Evolutionary conservation across 306 rosid genomes (phyloP).

Genomic region (Spatholobus suberectus): DNA sequence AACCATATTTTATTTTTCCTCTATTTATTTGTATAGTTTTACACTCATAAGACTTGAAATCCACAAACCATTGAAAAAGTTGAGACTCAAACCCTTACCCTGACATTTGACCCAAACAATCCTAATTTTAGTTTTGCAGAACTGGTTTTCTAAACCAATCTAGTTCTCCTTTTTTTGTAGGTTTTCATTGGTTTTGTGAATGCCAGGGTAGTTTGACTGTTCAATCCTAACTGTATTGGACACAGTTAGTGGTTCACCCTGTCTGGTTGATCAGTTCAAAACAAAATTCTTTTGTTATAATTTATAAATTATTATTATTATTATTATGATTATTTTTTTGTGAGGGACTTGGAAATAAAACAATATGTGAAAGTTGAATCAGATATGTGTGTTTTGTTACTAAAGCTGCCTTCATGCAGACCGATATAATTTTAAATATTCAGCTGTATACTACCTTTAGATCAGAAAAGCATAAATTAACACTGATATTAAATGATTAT

Average conservation of each 20-base stretch:
- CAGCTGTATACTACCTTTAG: neutral
- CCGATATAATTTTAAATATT: neutral
- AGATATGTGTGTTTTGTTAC: neutral
- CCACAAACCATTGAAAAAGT: neutral
- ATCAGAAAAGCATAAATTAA: neutral
- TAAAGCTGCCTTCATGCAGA: neutral
- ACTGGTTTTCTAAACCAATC: neutral
- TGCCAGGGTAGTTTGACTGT: neutral
- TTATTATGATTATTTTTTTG: neutral
- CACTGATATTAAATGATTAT: constrained; percentile 1
- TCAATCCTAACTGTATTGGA: neutral
- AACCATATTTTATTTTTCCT: neutral
- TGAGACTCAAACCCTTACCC: constrained; percentile 2
- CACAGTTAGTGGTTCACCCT: neutral
- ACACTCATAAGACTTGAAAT: neutral
- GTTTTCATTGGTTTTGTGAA: neutral
- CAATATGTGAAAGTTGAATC: constrained; percentile 3
- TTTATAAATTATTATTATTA: too few species aligned
- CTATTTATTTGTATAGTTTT: neutral
- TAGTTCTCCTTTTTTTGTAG: neutral
- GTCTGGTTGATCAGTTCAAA: neutral
- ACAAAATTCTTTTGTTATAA: neutral
- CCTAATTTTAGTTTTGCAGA: constrained; percentile 1
- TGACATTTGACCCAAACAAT: neutral
- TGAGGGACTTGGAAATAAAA: constrained; percentile 26